These are phyloP conservation scores for Saksenaea oblongispora DNA, from an alignment of 371 early-diverging fungal genomes.

Conservation along the genomic window DNA sequence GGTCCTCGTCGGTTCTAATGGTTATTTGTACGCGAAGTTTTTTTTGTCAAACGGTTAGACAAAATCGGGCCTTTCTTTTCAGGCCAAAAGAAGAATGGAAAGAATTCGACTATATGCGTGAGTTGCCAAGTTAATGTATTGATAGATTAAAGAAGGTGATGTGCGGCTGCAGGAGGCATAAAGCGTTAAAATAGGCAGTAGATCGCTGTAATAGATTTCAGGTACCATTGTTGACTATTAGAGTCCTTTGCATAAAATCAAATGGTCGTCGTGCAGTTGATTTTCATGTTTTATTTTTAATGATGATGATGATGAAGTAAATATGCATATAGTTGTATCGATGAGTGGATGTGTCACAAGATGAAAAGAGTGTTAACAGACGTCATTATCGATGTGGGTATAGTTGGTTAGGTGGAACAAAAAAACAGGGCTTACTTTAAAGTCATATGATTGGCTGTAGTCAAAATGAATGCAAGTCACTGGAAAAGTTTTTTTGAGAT, in stretches of 20 bases:
- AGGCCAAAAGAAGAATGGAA: background rate
- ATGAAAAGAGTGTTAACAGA: background rate
- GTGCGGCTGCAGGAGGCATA: background rate
- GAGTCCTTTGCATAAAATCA: background rate
- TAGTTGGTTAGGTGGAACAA: too few species aligned
- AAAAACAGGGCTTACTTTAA: background rate
- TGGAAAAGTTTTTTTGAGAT: background rate
- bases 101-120: background rate
- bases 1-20: background rate
- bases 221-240: background rate
- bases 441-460: background rate
- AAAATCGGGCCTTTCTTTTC: background rate
- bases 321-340: too few species aligned
- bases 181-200: background rate
- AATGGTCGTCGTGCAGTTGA: background rate
- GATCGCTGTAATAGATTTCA: background rate
- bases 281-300: too few species aligned
- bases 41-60: background rate
- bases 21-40: background rate
- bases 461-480: background rate
- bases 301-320: too few species aligned
- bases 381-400: constrained; percentile 5
- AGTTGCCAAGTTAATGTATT: too few species aligned
- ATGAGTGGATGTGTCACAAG: background rate
- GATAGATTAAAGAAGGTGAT: too few species aligned